These are phyloP conservation scores for Colletotrichum acutatum DNA, from an alignment of 2,329 filamentous ascomycete species.

Conservation along the genomic window DNA sequence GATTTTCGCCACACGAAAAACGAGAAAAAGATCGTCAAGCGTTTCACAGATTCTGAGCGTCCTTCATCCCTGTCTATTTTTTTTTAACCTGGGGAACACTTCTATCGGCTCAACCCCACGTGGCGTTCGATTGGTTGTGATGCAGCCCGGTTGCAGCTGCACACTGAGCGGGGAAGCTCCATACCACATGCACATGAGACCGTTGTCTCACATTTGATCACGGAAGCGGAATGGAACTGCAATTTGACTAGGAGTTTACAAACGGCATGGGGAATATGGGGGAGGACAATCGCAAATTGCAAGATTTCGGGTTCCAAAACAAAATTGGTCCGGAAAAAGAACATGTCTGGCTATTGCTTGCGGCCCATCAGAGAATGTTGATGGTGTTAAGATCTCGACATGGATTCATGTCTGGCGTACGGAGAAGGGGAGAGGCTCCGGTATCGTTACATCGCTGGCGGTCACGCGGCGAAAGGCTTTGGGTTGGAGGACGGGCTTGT, in stretches of 20 bases:
- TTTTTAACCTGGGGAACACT: slow-evolving; percentile 5
- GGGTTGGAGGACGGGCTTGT: neutral
- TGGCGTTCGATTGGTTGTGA: slow-evolving; percentile 23
- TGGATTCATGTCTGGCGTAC: slow-evolving; percentile 21
- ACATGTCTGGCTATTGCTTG: slow-evolving; percentile 20
- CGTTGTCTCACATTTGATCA: slow-evolving; percentile 22
- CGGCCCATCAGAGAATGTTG: slow-evolving; percentile 7
- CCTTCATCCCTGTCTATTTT: slow-evolving; percentile 1
- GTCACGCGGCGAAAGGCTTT: slow-evolving; percentile 15
- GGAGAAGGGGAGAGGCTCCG: neutral
- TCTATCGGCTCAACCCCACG: slow-evolving; percentile 17
- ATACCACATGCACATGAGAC: slow-evolving; percentile 27
- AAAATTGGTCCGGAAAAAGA: slow-evolving; percentile 26
- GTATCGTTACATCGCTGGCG: slow-evolving; percentile 16
- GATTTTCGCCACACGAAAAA: slow-evolving; percentile 5
- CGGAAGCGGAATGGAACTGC: slow-evolving; percentile 27
- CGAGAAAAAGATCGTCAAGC: slow-evolving; percentile 25
- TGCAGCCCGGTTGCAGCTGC: slow-evolving; percentile 22
- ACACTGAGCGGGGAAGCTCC: slow-evolving; percentile 7
- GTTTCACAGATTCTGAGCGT: slow-evolving; percentile 17
- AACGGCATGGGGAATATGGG: slow-evolving; percentile 4
- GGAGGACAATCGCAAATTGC: slow-evolving; percentile 28
- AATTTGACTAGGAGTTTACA: slow-evolving; percentile 30
- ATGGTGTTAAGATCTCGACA: slow-evolving; percentile 10
- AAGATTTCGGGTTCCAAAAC: slow-evolving; percentile 16